A percentile compares a stretch with the other conserved stretches of the same genome.
Conservation (phyloP, 148 eudicot genomes). For the Vaccinium corymbosum region DNA sequence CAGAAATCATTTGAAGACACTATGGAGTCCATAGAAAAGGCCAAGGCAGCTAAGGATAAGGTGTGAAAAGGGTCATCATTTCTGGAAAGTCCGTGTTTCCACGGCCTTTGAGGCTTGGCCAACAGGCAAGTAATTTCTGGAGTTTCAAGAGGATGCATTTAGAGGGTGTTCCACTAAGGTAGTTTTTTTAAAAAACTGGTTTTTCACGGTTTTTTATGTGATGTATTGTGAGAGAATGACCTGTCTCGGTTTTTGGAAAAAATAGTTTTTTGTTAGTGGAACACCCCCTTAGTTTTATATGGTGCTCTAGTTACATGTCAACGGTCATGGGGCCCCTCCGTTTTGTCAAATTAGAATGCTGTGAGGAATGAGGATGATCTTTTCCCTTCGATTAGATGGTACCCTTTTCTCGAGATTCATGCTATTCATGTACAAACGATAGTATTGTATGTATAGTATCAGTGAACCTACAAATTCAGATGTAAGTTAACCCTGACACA, state of each 20-base stretch:
- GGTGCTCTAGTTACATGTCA: not conserved
- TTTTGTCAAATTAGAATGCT: not conserved
- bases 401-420: not conserved
- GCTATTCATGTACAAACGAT: not conserved
- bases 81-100: not conserved
- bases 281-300: not conserved
- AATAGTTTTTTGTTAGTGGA: no score
- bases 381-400: not conserved
- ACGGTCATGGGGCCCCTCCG: not conserved
- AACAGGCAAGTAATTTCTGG: not conserved
- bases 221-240: no score
- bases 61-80: conserved; percentile 5
- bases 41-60: conserved; percentile 25
- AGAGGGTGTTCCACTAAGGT: not conserved
- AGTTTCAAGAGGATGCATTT: not conserved
- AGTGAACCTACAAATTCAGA: not conserved
- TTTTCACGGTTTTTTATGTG: no score
- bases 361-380: not conserved
- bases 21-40: conserved; percentile 27
- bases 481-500: not conserved
- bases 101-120: not conserved
- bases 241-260: no score
- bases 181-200: no score
- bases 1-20: conserved; percentile 45
- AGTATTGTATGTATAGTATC: no score